A percentile compares a stretch with the other conserved stretches of the same genome.
Evolutionary conservation across 108 stramenopile genomes (phyloP).

Genomic region (Nitzschia sp.): DNA sequence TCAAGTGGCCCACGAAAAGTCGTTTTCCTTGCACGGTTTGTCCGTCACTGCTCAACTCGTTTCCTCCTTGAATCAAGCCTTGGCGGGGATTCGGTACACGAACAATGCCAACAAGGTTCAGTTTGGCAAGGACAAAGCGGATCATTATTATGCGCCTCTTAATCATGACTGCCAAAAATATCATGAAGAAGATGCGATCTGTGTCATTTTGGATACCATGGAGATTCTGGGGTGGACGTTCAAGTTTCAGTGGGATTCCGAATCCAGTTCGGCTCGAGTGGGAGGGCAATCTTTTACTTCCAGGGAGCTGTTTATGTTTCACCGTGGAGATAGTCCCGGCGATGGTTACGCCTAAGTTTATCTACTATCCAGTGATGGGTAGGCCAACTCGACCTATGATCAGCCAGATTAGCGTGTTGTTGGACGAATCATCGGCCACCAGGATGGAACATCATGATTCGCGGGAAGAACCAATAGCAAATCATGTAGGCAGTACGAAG

Average conservation of each 20-base stretch:
- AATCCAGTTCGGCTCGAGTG: constrained; percentile 5
- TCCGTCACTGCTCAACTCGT: constrained; percentile 17
- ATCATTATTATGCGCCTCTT: constrained; percentile 20
- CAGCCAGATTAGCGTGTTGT: no score
- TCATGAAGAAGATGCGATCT: constrained; percentile 36
- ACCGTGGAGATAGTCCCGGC: no score
- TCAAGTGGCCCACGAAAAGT: no score
- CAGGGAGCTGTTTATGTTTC: no score
- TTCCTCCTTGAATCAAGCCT: constrained; percentile 9
- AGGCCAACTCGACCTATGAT: no score
- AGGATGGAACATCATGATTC: no score
- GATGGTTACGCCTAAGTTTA: no score
- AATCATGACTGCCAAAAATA: constrained; percentile 43
- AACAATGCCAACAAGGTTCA: constrained; percentile 4
- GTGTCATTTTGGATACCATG: constrained; percentile 41
- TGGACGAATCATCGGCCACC: no score
- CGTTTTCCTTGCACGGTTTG: constrained; percentile 30
- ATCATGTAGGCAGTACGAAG: no score
- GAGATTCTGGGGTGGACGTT: constrained; percentile 39
- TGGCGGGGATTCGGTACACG: not conserved
- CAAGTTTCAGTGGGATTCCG: constrained; percentile 42
- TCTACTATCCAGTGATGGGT: no score
- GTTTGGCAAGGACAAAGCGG: not conserved
- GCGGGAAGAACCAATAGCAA: no score
- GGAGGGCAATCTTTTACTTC: no score